A percentile compares a stretch with the other conserved stretches of the same genome.
These are phyloP conservation scores for Claviceps sorghi DNA, from an alignment of 2,329 filamentous ascomycete genomes.

Conservation along the genomic window DNA sequence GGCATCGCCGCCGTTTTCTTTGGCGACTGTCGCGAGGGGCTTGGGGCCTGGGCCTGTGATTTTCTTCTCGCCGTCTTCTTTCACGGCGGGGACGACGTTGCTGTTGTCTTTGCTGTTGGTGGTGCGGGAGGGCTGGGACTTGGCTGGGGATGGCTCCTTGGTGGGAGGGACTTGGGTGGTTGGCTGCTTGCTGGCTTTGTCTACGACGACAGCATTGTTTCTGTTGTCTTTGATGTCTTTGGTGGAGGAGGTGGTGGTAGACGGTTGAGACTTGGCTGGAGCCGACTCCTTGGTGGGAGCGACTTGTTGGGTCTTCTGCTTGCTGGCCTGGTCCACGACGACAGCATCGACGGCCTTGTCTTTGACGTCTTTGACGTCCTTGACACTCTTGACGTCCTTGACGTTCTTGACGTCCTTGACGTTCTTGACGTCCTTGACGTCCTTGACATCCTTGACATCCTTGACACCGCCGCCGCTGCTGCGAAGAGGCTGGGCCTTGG, in stretches of 20 bases:
- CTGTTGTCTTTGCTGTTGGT: slow-evolving; percentile 8
- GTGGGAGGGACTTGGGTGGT: background rate
- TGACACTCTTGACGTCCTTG: no score
- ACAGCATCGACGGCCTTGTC: no score
- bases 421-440: background rate
- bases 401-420: no score
- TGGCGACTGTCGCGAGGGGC: slow-evolving; percentile 22
- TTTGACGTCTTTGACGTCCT: no score
- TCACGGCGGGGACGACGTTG: slow-evolving; percentile 17
- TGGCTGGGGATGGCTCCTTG: background rate
- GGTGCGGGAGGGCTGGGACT: slow-evolving; percentile 4
- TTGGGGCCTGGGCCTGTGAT: slow-evolving; percentile 15
- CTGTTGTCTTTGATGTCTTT: background rate
- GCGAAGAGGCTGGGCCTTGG: background rate
- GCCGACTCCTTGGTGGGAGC: no score
- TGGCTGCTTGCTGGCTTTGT: background rate
- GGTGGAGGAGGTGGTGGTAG: no score
- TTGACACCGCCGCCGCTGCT: background rate
- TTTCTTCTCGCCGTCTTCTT: slow-evolving; percentile 19
- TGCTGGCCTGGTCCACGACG: no score
- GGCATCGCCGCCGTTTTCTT: slow-evolving; percentile 19
- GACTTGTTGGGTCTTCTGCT: no score
- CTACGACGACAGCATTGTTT: background rate
- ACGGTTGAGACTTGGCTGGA: no score
- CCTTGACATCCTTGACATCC: no score